Conservation (phyloP, 148 eudicot genomes). For the Pharnaceum exiguum region DNA sequence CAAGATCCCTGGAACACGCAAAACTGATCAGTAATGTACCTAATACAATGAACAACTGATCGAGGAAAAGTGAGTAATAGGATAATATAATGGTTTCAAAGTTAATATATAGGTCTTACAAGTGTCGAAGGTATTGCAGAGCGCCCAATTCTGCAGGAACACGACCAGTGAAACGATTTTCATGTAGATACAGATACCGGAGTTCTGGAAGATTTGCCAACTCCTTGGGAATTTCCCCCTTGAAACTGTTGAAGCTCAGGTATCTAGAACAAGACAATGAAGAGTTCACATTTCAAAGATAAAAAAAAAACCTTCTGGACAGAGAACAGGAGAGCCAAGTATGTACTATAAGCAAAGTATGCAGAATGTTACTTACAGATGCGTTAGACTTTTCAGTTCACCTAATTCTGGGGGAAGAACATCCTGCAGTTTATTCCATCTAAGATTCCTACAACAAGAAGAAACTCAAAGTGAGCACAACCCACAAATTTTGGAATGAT, state of each 20-base stretch:
- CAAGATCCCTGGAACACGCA: conserved; percentile 60
- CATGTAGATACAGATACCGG: conserved; percentile 78
- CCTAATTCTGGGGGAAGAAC: conserved; percentile 90
- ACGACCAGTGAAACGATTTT: conserved; percentile 84
- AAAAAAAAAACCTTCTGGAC: background rate
- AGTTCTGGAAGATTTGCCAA: conserved; percentile 88
- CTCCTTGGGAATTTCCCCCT: conserved; percentile 93
- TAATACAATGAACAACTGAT: background rate
- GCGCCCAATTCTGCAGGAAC: conserved; percentile 94
- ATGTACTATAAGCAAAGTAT: background rate
- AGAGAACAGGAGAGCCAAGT: background rate
- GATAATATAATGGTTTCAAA: background rate
- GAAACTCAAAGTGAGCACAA: conserved; percentile 15
- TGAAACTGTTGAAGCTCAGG: conserved; percentile 91
- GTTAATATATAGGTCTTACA: conserved; percentile 36
- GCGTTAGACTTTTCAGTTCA: conserved; percentile 86
- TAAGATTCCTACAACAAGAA: conserved; percentile 64
- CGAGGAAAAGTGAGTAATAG: background rate
- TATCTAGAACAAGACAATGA: conserved; percentile 37
- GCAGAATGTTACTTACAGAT: conserved; percentile 73
- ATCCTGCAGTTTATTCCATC: conserved; percentile 99
- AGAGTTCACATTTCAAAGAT: conserved; percentile 11
- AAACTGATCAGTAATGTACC: background rate
- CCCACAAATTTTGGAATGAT: background rate
- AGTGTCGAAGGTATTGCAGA: conserved; percentile 67